Evolutionary conservation across 345 rosid species (phyloP).

Genomic region (Eucalyptus melliodora): DNA sequence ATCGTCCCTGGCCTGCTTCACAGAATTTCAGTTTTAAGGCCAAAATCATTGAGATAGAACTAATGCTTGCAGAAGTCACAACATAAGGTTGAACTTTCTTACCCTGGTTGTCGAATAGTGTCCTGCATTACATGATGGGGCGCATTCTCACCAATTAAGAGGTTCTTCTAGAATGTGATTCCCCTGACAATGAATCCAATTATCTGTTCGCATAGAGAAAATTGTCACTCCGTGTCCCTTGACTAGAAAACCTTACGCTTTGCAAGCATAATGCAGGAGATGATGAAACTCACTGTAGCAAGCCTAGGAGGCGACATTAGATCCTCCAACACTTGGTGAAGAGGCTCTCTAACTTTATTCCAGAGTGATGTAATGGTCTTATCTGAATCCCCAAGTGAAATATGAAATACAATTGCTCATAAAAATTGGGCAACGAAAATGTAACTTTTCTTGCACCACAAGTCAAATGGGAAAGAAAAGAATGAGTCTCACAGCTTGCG

Average conservation of each 20-base stretch:
- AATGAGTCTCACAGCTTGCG: slow-evolving; percentile 12
- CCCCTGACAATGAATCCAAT: slow-evolving; percentile 68
- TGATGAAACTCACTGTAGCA: slow-evolving; percentile 50
- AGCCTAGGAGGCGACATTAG: slow-evolving; percentile 73
- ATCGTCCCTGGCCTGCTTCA: slow-evolving; percentile 65
- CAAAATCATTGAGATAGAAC: neutral
- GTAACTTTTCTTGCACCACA: neutral
- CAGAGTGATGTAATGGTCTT: slow-evolving; percentile 14
- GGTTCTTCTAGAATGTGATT: slow-evolving; percentile 46
- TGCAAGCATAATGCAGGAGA: neutral
- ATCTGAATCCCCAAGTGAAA: neutral
- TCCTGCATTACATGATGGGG: slow-evolving; percentile 62
- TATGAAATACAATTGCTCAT: neutral
- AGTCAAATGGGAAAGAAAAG: neutral
- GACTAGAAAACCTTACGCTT: neutral
- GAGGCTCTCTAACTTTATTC: slow-evolving; percentile 13
- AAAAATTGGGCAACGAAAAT: neutral
- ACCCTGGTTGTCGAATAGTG: slow-evolving; percentile 77
- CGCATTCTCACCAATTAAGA: slow-evolving; percentile 58
- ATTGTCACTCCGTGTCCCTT: neutral
- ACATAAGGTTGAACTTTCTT: neutral
- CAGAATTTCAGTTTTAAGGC: neutral
- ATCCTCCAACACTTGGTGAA: slow-evolving; percentile 55
- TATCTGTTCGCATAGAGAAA: slow-evolving; percentile 21
- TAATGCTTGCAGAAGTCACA: neutral